Conservation (phyloP, 495 filamentous ascomycete genomes). For the Immersiella caudata region DNA sequence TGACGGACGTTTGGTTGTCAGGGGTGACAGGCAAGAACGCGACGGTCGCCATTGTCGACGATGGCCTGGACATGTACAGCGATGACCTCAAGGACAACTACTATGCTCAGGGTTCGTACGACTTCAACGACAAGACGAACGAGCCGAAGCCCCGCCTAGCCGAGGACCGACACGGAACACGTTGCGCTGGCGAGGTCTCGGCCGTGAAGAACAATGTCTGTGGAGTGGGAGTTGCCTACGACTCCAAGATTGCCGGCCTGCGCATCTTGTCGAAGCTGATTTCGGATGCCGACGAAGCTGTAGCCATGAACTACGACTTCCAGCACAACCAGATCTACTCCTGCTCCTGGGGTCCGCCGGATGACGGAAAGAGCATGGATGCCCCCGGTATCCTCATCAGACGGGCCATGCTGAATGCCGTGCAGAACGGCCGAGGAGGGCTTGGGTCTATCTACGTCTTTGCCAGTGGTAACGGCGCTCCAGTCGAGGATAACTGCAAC, state of each 20-base stretch:
- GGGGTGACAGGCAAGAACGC: slow-evolving; percentile 91
- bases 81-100: slow-evolving; percentile 90
- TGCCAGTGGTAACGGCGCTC: slow-evolving; percentile 91
- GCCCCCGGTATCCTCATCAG: slow-evolving; percentile 86
- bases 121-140: slow-evolving; percentile 83
- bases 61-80: slow-evolving; percentile 97
- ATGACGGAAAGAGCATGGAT: slow-evolving; percentile 93
- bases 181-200: slow-evolving; percentile 92
- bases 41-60: slow-evolving; percentile 91
- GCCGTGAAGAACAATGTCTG: slow-evolving; percentile 92
- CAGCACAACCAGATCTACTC: slow-evolving; percentile 96
- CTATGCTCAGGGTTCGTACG: slow-evolving; percentile 87
- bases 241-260: slow-evolving; percentile 85
- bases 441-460: slow-evolving; percentile 96
- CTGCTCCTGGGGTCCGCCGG: slow-evolving; percentile 95
- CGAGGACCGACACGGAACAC: slow-evolving; percentile 89
- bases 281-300: slow-evolving; percentile 87
- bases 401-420: slow-evolving; percentile 85
- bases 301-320: slow-evolving; percentile 87
- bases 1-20: slow-evolving; percentile 86
- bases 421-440: slow-evolving; percentile 82
- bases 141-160: slow-evolving; percentile 77
- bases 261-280: slow-evolving; percentile 91
- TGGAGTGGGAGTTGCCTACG: slow-evolving; percentile 91
- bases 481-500: slow-evolving; percentile 93